Percentiles rank a stretch among this genome's conserved stretches.
phyloP scores from a whole-genome alignment of 2,329 filamentous ascomycete genomes.

The Exophiala phaeomuriformis region DNA sequence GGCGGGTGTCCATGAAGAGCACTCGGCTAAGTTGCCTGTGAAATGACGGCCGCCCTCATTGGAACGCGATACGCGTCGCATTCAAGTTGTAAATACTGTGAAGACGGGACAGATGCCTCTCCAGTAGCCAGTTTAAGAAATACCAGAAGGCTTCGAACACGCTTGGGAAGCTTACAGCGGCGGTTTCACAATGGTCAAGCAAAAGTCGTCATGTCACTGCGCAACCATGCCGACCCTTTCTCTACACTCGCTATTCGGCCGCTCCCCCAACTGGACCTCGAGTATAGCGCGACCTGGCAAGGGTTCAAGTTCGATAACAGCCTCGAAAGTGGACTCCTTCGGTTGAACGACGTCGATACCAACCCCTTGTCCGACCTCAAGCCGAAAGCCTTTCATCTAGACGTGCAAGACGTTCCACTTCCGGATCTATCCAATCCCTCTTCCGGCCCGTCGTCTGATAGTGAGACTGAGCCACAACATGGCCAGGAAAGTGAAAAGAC shows the following conservation, averaged over 20 bases:
- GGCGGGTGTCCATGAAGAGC: background rate
- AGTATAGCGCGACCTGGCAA: slow-evolving; percentile 14
- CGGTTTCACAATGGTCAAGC: background rate
- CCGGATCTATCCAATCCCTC: slow-evolving; percentile 10
- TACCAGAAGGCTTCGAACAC: too few relatives aligned
- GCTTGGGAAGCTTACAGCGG: too few relatives aligned
- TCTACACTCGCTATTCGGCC: slow-evolving; percentile 4
- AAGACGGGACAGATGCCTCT: background rate
- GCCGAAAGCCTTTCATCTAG: slow-evolving; percentile 11
- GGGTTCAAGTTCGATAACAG: slow-evolving; percentile 19
- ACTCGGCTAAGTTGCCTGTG: slow-evolving; percentile 3
- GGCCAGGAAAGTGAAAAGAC: slow-evolving; percentile 20
- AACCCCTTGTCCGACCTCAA: slow-evolving; percentile 11
- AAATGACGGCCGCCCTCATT: background rate
- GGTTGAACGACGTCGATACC: slow-evolving; percentile 12
- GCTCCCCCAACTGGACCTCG: background rate
- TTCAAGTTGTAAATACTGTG: background rate
- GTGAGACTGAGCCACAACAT: slow-evolving; percentile 6
- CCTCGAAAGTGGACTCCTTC: slow-evolving; percentile 20
- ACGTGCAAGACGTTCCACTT: slow-evolving; percentile 15
- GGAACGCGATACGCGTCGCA: background rate
- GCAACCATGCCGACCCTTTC: slow-evolving; percentile 9
- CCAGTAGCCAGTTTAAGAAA: too few relatives aligned
- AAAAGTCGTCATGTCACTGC: slow-evolving; percentile 7
- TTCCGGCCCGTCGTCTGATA: slow-evolving; percentile 18